Conservation (phyloP, 768 basidiomycete species). For the Collybia mongolica region DNA sequence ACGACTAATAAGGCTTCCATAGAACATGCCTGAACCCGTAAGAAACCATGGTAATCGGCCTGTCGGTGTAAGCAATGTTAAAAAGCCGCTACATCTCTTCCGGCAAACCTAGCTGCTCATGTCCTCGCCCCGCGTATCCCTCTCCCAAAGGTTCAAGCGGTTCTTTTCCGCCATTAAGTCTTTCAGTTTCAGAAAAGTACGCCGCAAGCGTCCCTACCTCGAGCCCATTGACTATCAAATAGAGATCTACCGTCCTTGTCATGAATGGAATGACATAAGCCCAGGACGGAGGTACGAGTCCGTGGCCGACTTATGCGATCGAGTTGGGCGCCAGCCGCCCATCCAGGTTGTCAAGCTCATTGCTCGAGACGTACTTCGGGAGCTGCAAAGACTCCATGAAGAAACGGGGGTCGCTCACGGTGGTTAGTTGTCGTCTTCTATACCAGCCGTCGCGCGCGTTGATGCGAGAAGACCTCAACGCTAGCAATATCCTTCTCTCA, state of each 20-base stretch:
- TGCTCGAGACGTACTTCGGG: conserved; percentile 23
- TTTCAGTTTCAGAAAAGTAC: no score
- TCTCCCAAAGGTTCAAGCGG: no score
- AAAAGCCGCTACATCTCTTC: no score
- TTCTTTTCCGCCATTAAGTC: no score
- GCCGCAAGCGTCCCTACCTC: no score
- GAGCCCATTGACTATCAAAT: no score
- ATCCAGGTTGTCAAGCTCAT: conserved; percentile 24
- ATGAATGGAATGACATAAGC: conserved; percentile 14
- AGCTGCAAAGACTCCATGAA: conserved; percentile 14
- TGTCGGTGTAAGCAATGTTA: no score
- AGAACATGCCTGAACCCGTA: no score
- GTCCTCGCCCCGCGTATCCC: no score
- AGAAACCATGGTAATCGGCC: no score
- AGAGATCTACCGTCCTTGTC: not conserved
- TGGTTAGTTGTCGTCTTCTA: conserved; percentile 10
- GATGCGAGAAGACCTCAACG: conserved; percentile 16
- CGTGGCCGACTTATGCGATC: conserved; percentile 19
- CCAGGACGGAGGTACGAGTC: conserved; percentile 15
- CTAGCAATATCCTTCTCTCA: conserved; percentile 15
- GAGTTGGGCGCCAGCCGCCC: conserved; percentile 20
- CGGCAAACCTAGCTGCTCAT: no score
- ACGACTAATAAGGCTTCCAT: no score
- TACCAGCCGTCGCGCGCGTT: not conserved
- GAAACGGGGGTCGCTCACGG: conserved; percentile 13